Evolutionary conservation across 2,329 filamentous ascomycete species (phyloP), one percentile per base, ranked within the genome.

Genomic region (Pseudocercospora cruenta): DNA sequence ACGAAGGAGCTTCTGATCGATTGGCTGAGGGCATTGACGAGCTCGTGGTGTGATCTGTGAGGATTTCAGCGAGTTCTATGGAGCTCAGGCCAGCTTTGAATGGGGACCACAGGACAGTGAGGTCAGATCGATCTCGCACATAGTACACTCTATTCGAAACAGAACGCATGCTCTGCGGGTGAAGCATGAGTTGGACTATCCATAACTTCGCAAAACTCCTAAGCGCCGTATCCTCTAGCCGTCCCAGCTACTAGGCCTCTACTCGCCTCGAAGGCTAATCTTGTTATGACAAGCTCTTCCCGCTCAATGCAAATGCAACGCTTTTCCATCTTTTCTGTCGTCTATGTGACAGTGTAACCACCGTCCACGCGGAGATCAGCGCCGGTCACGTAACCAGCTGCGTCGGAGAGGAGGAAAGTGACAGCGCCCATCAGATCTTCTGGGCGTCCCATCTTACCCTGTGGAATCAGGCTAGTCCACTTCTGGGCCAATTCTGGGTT

Each of bases 361-460:
- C 80, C 80, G 68, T 82, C 80, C 19, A 82, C 78, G 22, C 80
- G 74, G 58, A 82, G 73, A 69, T 81, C 78, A 65, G 80, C 75
- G 21, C 80, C 86, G 9, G 87, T 89, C 66, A 93, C 88, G 78
- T 94, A 94, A 58, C 83, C 84, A 60, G 88, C 88, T 2, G 93
- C 92, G 74, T 95, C 92, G 66, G 90, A 94, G 47, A 93, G 86
- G 65, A 96, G 82, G 83, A 94, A 96, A 16, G 92, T 90, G 28
- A 97, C 93, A 4, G 94, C 92, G 1, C 94, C 94, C 91, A 96
- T 96, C 64, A 98, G 85, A 75, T 98, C 94, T 77, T 94, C 89
- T 0, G 94, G 94, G 60, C 89, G 86, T 26, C 94, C 94, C 92
- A 98, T 97, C 82, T 94, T 94, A 65, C 93, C 94, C 76, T 92